phyloP scores from a whole-genome alignment of 306 rosid genomes.

The Benincasa hispida region DNA sequence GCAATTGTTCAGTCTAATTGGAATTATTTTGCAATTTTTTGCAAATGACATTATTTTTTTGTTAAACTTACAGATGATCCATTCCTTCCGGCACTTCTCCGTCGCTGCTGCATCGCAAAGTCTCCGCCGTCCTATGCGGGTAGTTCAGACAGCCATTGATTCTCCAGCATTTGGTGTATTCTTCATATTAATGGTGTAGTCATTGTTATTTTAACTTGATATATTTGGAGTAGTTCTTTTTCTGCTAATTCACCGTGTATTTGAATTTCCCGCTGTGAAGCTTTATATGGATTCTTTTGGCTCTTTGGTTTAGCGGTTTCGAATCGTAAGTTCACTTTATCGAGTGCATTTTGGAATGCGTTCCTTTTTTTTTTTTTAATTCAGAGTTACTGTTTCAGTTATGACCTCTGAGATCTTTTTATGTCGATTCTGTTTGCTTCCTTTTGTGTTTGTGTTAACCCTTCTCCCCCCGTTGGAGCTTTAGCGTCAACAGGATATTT shows the following conservation, averaged over 20 bases:
- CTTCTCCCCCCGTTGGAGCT: background rate
- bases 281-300: background rate
- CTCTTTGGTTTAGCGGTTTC: background rate
- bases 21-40: background rate
- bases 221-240: background rate
- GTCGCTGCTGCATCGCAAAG: background rate
- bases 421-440: background rate
- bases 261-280: background rate
- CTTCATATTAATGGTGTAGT: constrained; percentile 22
- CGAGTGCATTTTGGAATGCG: background rate
- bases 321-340: background rate
- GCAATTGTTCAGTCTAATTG: background rate
- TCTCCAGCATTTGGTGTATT: constrained; percentile 32
- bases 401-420: background rate
- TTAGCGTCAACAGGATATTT: background rate
- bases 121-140: background rate
- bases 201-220: background rate
- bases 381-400: background rate
- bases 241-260: background rate
- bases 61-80: background rate
- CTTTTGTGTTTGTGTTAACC: background rate
- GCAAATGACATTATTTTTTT: background rate
- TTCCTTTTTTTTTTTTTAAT: background rate
- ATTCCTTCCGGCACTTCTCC: background rate
- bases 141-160: constrained; percentile 30